Conservation (phyloP, 2,329 filamentous ascomycete genomes). For the Thelonectria olida region DNA sequence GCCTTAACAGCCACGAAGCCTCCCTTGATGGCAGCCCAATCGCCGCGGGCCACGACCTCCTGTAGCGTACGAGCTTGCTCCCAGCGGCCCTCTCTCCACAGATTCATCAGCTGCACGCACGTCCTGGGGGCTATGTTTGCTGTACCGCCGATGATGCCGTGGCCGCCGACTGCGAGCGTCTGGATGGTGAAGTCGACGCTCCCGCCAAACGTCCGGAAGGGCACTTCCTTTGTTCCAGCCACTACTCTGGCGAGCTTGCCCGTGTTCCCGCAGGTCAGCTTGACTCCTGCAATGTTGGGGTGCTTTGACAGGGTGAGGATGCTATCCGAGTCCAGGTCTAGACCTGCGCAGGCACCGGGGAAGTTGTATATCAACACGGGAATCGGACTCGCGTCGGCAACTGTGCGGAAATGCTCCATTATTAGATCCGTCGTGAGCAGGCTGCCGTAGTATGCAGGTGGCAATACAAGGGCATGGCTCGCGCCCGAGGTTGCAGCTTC, state of each 20-base stretch:
- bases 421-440: conserved; percentile 67
- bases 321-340: conserved; percentile 66
- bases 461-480: conserved; percentile 73
- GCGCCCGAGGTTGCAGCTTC: conserved; percentile 72
- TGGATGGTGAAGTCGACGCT: conserved; percentile 80
- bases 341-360: conserved; percentile 63
- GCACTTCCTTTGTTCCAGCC: no score
- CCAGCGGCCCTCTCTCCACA: conserved; percentile 66
- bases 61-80: conserved; percentile 71
- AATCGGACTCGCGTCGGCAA: conserved; percentile 66
- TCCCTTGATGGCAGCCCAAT: conserved; percentile 75
- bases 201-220: conserved; percentile 76
- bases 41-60: conserved; percentile 70
- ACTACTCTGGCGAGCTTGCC: conserved; percentile 65
- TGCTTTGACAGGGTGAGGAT: conserved; percentile 62
- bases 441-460: conserved; percentile 74
- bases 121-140: conserved; percentile 75
- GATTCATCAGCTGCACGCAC: conserved; percentile 67
- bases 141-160: conserved; percentile 76
- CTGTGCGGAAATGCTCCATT: conserved; percentile 68
- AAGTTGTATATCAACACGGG: conserved; percentile 73
- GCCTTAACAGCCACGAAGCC: conserved; percentile 76
- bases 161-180: conserved; percentile 73
- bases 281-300: conserved; percentile 70
- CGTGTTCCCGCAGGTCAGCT: conserved; percentile 72